These are phyloP conservation scores for Tricholoma matsutake DNA, from an alignment of 768 basidiomycete genomes.

Conservation along the genomic window DNA sequence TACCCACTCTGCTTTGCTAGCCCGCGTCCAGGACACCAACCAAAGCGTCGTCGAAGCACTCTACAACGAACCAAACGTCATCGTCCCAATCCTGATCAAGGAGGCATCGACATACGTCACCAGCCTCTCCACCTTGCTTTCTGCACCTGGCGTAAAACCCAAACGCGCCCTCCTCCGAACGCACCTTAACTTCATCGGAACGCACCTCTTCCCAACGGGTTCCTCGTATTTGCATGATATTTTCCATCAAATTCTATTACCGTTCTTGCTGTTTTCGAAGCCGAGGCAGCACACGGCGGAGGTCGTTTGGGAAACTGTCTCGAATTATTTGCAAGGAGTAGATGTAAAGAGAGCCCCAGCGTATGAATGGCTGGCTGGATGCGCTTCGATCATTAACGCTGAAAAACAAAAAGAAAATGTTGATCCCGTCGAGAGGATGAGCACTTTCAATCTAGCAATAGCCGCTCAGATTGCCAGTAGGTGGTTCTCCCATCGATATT, in stretches of 20 bases:
- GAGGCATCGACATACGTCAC: conserved; percentile 45
- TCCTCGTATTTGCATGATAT: conserved; percentile 27
- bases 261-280: conserved; percentile 73
- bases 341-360: conserved; percentile 12
- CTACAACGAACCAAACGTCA: conserved; percentile 48
- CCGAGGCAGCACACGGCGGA: conserved; percentile 62
- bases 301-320: conserved; percentile 69
- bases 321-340: background rate
- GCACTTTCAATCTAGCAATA: conserved; percentile 49
- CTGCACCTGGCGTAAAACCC: conserved; percentile 38
- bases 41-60: conserved; percentile 60
- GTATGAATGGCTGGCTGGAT: conserved; percentile 55
- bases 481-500: conserved; percentile 15
- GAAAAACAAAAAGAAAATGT: conserved; percentile 31
- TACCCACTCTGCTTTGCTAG: conserved; percentile 59
- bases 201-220: conserved; percentile 39
- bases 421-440: conserved; percentile 42
- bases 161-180: conserved; percentile 49
- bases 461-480: conserved; percentile 66
- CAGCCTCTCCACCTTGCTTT: conserved; percentile 37
- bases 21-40: conserved; percentile 67
- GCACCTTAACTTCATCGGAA: conserved; percentile 56
- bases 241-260: conserved; percentile 61
- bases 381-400: conserved; percentile 40
- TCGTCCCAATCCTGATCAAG: conserved; percentile 44